phyloP scores from a whole-genome alignment of 257 asterid species.

The Galeopsis tetrahit region DNA sequence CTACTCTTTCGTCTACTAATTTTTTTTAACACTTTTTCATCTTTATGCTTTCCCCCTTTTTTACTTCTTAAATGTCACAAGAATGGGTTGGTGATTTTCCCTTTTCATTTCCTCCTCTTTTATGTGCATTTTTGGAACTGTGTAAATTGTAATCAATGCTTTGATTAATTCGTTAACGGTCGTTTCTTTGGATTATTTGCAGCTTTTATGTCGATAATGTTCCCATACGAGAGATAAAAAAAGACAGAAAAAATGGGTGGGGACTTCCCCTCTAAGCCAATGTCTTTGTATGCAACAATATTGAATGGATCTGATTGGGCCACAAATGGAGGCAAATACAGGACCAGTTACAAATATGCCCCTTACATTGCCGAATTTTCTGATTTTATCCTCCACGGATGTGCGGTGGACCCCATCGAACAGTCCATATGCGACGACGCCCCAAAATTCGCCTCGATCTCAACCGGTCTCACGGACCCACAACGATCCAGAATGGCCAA shows the following conservation, averaged over 20 bases:
- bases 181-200: slow-evolving; percentile 40
- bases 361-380: slow-evolving; percentile 72
- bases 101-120: slow-evolving; percentile 24
- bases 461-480: slow-evolving; percentile 43
- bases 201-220: slow-evolving; percentile 81
- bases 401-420: slow-evolving; percentile 67
- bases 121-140: slow-evolving; percentile 12
- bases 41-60: slow-evolving; percentile 18
- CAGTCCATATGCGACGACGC: slow-evolving; percentile 47
- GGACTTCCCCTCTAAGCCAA: slow-evolving; percentile 86
- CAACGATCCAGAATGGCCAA: slow-evolving; percentile 56
- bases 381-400: slow-evolving; percentile 75
- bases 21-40: slow-evolving; percentile 20
- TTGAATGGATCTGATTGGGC: slow-evolving; percentile 97
- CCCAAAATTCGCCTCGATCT: slow-evolving; percentile 33
- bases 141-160: neutral
- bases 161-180: too few species aligned
- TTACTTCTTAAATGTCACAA: slow-evolving; percentile 15
- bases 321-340: slow-evolving; percentile 77
- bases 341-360: slow-evolving; percentile 72
- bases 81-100: slow-evolving; percentile 29
- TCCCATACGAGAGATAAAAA: slow-evolving; percentile 75
- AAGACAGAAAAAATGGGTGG: slow-evolving; percentile 76
- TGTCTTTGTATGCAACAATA: slow-evolving; percentile 82
- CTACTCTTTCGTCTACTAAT: slow-evolving; percentile 19